A percentile compares a stretch with the other conserved stretches of the same genome.
phyloP scores from a whole-genome alignment of 371 early-diverging fungal species.

The Nematocida parisii region DNA sequence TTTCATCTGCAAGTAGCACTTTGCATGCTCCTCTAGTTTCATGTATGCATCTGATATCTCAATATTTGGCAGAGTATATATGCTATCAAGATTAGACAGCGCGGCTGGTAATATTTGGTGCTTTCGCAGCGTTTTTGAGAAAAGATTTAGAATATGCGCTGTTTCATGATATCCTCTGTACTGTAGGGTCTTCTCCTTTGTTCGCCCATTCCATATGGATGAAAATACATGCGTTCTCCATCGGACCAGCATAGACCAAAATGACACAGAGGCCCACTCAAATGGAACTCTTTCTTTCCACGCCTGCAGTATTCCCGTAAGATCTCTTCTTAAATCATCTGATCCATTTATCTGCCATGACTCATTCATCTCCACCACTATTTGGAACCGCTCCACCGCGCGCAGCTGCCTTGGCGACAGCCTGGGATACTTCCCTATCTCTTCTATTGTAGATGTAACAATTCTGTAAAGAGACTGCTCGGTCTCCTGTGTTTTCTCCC shows the following conservation, averaged over 20 bases:
- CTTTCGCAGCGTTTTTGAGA: conserved; percentile 91
- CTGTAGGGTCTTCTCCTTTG: conserved; percentile 73
- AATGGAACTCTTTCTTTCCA: conserved; percentile 96
- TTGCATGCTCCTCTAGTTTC: conserved; percentile 93
- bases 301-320: conserved; percentile 80
- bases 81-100: conserved; percentile 81
- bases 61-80: conserved; percentile 95
- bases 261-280: conserved; percentile 85
- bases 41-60: conserved; percentile 93
- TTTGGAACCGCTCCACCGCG: conserved; percentile 56
- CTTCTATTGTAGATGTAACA: conserved; percentile 46
- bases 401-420: conserved; percentile 24
- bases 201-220: conserved; percentile 83
- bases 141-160: conserved; percentile 98
- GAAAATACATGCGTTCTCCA: conserved; percentile 94
- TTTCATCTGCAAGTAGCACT: conserved; percentile 81
- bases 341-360: conserved; percentile 54
- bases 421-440: conserved; percentile 47
- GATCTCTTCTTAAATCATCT: conserved; percentile 68
- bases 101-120: conserved; percentile 88
- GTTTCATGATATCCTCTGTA: conserved; percentile 96
- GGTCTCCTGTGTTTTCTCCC: conserved; percentile 40
- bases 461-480: conserved; percentile 52
- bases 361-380: conserved; percentile 66
- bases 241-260: conserved; percentile 91